phyloP scores from a whole-genome alignment of 208 protist genomes.

The Trichomonas tenax region DNA sequence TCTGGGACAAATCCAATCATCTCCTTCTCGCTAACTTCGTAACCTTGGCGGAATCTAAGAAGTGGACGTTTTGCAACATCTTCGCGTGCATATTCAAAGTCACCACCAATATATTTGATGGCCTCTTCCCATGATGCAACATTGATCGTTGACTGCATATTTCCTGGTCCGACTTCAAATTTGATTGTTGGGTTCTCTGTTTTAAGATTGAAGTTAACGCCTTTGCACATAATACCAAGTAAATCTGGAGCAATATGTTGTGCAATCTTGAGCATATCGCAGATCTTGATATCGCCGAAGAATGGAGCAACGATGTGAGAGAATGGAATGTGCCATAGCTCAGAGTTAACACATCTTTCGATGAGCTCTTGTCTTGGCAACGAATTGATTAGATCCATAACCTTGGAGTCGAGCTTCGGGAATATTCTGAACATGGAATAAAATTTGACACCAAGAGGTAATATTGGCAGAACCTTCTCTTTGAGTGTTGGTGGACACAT shows the following conservation, averaged over 20 bases:
- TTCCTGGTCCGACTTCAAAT: neutral
- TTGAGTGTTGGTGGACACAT: neutral
- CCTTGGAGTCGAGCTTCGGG: neutral
- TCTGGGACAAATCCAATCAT: neutral
- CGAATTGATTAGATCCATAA: neutral
- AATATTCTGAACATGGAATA: neutral
- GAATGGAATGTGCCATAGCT: neutral
- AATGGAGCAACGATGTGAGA: neutral
- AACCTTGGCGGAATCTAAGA: neutral
- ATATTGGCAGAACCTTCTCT: neutral
- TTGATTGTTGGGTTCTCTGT: neutral
- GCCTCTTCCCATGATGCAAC: neutral
- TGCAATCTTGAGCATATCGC: neutral
- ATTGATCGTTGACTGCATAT: neutral
- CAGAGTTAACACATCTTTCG: neutral
- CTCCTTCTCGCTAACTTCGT: neutral
- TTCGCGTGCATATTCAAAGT: neutral
- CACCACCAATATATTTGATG: neutral
- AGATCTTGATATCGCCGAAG: neutral
- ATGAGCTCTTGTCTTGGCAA: neutral
- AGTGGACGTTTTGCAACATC: neutral
- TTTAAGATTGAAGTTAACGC: neutral
- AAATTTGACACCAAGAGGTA: neutral
- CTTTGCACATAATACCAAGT: neutral
- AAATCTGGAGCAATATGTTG: neutral